Evolutionary conservation across 805 yeast species (phyloP).

Genomic region (Wickerhamiella sergipiensis): DNA sequence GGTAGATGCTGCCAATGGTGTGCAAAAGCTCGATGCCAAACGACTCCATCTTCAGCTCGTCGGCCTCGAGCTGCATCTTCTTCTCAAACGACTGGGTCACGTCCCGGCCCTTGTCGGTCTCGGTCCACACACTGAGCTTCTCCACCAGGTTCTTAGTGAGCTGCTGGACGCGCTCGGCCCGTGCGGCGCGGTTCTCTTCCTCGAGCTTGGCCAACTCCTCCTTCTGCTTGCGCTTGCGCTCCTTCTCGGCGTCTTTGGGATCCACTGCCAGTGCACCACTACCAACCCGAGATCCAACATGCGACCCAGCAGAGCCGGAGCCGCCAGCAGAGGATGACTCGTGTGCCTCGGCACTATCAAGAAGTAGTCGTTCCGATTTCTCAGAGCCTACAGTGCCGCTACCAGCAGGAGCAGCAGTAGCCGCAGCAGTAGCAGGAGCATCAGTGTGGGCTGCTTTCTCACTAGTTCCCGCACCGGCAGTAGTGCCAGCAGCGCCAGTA

Average conservation of each 20-base stretch:
- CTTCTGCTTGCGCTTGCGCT: constrained; percentile 16
- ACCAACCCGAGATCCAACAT: too few species aligned
- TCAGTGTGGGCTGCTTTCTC: too few species aligned
- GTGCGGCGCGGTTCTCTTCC: constrained; percentile 28
- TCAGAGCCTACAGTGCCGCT: neutral
- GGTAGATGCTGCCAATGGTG: constrained; percentile 70
- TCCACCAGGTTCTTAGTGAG: constrained; percentile 64
- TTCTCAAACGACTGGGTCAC: constrained; percentile 48
- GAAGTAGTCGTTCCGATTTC: too few species aligned
- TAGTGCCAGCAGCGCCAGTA: neutral
- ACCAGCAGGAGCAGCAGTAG: neutral
- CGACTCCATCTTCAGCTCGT: constrained; percentile 82
- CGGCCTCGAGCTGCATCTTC: constrained; percentile 70
- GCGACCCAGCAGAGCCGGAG: too few species aligned
- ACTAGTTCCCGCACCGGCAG: neutral
- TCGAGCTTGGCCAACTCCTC: constrained; percentile 28
- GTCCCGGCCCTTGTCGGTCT: constrained; percentile 47
- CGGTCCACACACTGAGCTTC: constrained; percentile 53
- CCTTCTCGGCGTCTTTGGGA: neutral
- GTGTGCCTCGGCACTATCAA: too few species aligned
- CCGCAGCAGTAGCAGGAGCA: neutral
- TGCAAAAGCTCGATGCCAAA: constrained; percentile 79
- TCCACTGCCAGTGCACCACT: too few species aligned
- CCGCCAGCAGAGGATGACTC: neutral
- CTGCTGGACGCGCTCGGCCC: constrained; percentile 31